Evolutionary conservation across 169 alveolate species (phyloP), one percentile per base, ranked within the genome.

Genomic region (Eimeria acervulina): DNA sequence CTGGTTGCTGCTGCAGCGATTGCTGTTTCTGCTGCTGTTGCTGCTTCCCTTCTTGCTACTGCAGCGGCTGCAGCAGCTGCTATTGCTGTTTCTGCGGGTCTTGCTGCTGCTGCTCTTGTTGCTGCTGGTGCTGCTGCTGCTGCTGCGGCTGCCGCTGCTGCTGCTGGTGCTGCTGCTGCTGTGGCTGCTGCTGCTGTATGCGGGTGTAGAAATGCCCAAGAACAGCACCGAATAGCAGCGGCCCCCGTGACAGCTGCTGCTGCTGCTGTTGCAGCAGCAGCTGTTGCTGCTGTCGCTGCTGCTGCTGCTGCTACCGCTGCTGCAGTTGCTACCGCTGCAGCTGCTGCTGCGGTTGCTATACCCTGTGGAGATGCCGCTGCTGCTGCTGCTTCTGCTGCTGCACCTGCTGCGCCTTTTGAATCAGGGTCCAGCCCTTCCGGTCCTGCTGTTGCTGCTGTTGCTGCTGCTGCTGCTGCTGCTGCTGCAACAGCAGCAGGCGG

Each of bases 401-500:
- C 74, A 15, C 74, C 10, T 63, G 1, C 74, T 63, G n/a, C 19
- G 10, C 31, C 33, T 26, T 17, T 63, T 63, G n/a, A 21, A 72
- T 31, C 19, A 44, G 47, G 84, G 47, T 28, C 26, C 84, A 31
- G 47, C 84, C 44, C 47, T 44, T 72, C 21, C 59, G 7, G 59
- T 17, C 15, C 21, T 17, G 40, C 40, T 72, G 84, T 44, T 72
- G 74, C 74, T 63, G 74, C 74, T 63, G 74, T n/a, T 51, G 59
- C 59, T 51, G 55, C 55, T 47, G 55, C 55, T 51, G 59, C 59
- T 51, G 59, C 59, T 51, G 59, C 59, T 63, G 84, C 84, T 72
- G 84, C 84, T 72, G 84, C 84, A 72, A 72, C 84, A 72, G 47
- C 84, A 28, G 84, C 84, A 72, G 84, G 47, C 12, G 74, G 31